Base-by-base conservation (phyloP, 306 rosid species). In the Medicago lupulina region DNA sequence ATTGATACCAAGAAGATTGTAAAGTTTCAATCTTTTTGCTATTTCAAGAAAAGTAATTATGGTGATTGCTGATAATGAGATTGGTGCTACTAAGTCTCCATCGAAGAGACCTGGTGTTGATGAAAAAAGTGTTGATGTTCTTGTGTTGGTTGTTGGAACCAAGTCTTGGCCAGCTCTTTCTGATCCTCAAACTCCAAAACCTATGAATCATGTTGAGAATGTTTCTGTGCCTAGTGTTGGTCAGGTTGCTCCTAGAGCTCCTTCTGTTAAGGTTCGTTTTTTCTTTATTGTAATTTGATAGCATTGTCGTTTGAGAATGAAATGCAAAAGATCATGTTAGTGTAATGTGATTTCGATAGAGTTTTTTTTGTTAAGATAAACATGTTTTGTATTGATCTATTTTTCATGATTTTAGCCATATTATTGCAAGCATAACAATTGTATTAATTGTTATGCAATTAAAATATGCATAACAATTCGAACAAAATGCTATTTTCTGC, bases 121-220 rank as follows among this genome's bases (percentile, higher is more conserved):
- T 46, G 91, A 31, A 2, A 84, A 73, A 36, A 85, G 81, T 3
- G 66, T 40, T 18, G 96, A 92, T 64, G 81, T 86, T 53, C 80
- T 93, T 9, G 89, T 67, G 5, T 12, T 90, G 63, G 79, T 92
- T 86, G 87, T 90, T 89, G 96, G 85, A 1, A 85, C 91, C 0
- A 93, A 90, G 54, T 75, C 93, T 55, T 95, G 99, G 99, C 97
- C 99, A 28, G 90, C 97, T 66, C 91, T 95, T 6, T 74, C 93
- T 41, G 92, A 89, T 54, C 92, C 96, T 2, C 98, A 91, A 44
- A 84, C 93, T 1, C 98, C 87, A 36, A 84, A 81, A 17, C 79
- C 89, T 36, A 91, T 87, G 86, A 82, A 23, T 82, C 49, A 43
- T 7, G 36, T 80, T 12, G 89, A 69, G 10, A 49, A 2, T 64